These are phyloP conservation scores for Favolaschia claudopus DNA, from an alignment of 768 basidiomycete genomes.

Conservation along the genomic window DNA sequence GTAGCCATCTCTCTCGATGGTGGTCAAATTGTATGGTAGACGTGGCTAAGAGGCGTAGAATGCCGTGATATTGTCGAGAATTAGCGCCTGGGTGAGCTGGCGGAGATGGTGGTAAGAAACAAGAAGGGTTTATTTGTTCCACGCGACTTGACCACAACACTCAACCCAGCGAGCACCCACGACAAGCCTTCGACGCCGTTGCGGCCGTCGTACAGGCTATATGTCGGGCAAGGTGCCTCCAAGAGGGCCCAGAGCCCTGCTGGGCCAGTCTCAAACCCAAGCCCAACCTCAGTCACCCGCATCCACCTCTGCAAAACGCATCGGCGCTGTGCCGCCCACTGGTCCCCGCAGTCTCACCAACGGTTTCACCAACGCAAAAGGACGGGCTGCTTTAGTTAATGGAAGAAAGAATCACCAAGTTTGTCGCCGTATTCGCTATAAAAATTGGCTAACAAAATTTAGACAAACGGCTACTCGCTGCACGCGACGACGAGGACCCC, in stretches of 20 bases:
- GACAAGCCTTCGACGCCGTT: no score
- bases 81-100: slow-evolving; percentile 1
- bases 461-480: neutral
- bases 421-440: slow-evolving; percentile 31
- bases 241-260: slow-evolving; percentile 73
- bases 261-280: slow-evolving; percentile 60
- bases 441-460: neutral
- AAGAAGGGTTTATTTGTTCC: slow-evolving; percentile 13
- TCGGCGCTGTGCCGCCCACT: slow-evolving; percentile 67
- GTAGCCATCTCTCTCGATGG: no score
- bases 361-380: slow-evolving; percentile 36
- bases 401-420: slow-evolving; percentile 54
- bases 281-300: slow-evolving; percentile 45
- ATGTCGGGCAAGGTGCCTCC: slow-evolving; percentile 87
- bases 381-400: slow-evolving; percentile 31
- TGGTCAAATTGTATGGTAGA: no score
- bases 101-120: neutral
- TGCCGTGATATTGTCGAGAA: neutral
- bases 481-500: slow-evolving; percentile 34
- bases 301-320: slow-evolving; percentile 47
- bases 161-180: neutral
- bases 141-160: slow-evolving; percentile 15
- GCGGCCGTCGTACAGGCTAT: neutral
- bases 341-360: slow-evolving; percentile 68
- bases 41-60: neutral